phyloP scores from a whole-genome alignment of 2,329 filamentous ascomycete species.

The Ophiostoma tasmaniense region DNA sequence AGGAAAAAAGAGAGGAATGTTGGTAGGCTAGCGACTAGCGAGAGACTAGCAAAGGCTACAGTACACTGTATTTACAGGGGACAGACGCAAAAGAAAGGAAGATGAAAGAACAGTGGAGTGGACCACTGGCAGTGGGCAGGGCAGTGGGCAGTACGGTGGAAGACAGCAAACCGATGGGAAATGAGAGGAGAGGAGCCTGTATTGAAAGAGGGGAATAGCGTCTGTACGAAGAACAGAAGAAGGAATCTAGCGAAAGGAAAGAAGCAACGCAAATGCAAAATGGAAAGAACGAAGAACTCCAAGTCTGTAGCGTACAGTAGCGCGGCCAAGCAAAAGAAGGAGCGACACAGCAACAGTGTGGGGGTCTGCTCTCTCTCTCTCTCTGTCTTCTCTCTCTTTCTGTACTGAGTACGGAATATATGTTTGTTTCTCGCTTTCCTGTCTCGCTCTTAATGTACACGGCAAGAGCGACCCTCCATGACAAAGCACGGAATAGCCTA shows the following conservation, averaged over 20 bases:
- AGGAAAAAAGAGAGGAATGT: slow-evolving; percentile 4
- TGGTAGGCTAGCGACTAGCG: neutral
- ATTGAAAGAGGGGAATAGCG: neutral
- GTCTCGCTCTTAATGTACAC: neutral
- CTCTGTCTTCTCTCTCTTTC: neutral
- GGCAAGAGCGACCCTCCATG: neutral
- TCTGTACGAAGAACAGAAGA: neutral
- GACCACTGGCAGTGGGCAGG: neutral
- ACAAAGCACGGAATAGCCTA: neutral
- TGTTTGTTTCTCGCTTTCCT: too few relatives aligned
- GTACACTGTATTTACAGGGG: neutral
- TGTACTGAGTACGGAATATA: neutral
- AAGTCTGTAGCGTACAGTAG: neutral
- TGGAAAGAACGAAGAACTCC: neutral
- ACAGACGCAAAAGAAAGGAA: neutral
- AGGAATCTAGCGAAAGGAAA: neutral
- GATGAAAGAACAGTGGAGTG: neutral
- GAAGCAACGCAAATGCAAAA: neutral
- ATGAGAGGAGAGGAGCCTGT: slow-evolving; percentile 6
- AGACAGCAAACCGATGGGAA: neutral
- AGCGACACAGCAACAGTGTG: neutral
- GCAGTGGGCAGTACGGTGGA: too few relatives aligned
- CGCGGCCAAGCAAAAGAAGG: neutral
- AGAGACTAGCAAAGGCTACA: neutral
- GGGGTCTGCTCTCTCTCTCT: neutral